These are phyloP conservation scores for Berberis thunbergii DNA, from an alignment of 164 flowering plant species.

Conservation along the genomic window DNA sequence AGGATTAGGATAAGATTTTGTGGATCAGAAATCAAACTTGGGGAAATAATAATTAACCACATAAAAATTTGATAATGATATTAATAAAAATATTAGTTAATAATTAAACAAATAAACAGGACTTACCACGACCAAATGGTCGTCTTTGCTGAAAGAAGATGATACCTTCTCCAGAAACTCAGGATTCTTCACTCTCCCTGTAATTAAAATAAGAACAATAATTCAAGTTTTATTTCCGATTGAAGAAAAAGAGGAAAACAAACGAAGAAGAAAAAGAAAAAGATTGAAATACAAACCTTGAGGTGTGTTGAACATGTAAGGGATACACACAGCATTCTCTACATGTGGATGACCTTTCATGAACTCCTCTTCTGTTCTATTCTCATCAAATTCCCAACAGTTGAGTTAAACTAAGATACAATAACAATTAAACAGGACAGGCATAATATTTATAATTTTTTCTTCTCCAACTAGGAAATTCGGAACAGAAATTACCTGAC, in stretches of 20 bases:
- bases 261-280: not conserved
- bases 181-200: conserved; percentile 79
- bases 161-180: conserved; percentile 57
- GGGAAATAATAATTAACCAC: too few species aligned
- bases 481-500: conserved; percentile 32
- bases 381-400: too few species aligned
- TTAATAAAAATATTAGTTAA: too few species aligned
- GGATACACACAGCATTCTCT: conserved; percentile 44
- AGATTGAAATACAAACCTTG: conserved; percentile 26
- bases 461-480: too few species aligned
- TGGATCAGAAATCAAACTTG: too few species aligned
- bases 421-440: too few species aligned
- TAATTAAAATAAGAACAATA: conserved; percentile 4
- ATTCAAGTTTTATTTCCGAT: not conserved
- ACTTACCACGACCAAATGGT: conserved; percentile 65
- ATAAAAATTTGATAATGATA: too few species aligned
- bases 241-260: too few species aligned
- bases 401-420: too few species aligned
- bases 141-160: conserved; percentile 46
- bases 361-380: conserved; percentile 79
- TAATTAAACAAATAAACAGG: not conserved
- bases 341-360: conserved; percentile 49
- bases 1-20: too few species aligned
- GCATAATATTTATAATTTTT: too few species aligned
- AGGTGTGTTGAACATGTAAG: conserved; percentile 62